These are phyloP conservation scores for Diplodia corticola DNA, from an alignment of 2,329 filamentous ascomycete species.

Conservation along the genomic window DNA sequence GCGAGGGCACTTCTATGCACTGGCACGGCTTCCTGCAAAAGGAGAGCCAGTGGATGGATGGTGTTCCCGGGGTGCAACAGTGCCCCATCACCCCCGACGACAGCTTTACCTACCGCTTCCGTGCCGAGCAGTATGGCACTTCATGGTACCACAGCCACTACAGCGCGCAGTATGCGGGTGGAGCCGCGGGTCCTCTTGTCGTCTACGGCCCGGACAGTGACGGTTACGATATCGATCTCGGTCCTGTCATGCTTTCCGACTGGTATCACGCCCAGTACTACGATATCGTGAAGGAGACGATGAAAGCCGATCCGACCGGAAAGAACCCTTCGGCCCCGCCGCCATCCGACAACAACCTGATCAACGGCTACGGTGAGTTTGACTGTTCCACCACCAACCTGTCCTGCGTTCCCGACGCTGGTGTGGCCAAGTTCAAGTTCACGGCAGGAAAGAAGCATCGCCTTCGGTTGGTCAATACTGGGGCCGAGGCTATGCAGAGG, in stretches of 20 bases:
- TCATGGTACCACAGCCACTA: constrained; percentile 32
- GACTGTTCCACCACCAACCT: constrained; percentile 31
- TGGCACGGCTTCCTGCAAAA: constrained; percentile 38
- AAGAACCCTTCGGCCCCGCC: constrained; percentile 29
- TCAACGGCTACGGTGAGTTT: constrained; percentile 34
- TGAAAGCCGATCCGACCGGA: constrained; percentile 27
- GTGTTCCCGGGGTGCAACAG: constrained; percentile 38
- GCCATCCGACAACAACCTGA: constrained; percentile 32
- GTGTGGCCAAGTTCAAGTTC: constrained; percentile 41
- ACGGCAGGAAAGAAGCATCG: constrained; percentile 43
- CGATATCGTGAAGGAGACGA: constrained; percentile 25
- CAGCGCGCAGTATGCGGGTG: constrained; percentile 33
- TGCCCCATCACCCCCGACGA: constrained; percentile 40
- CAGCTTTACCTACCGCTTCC: constrained; percentile 31
- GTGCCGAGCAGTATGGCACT: constrained; percentile 37
- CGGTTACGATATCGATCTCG: constrained; percentile 33
- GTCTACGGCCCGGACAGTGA: constrained; percentile 31
- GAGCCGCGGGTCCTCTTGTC: constrained; percentile 32
- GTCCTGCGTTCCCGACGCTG: constrained; percentile 31
- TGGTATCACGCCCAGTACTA: constrained; percentile 31
- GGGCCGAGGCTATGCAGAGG: constrained; percentile 44
- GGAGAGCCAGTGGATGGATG: constrained; percentile 39
- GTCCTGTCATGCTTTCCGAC: constrained; percentile 30
- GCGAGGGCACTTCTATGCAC: constrained; percentile 39
- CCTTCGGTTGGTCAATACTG: constrained; percentile 46